A percentile compares a stretch with the other conserved stretches of the same genome.
These are phyloP conservation scores for Fusarium mangiferae DNA, from an alignment of 2,329 filamentous ascomycete genomes.

Conservation along the genomic window DNA sequence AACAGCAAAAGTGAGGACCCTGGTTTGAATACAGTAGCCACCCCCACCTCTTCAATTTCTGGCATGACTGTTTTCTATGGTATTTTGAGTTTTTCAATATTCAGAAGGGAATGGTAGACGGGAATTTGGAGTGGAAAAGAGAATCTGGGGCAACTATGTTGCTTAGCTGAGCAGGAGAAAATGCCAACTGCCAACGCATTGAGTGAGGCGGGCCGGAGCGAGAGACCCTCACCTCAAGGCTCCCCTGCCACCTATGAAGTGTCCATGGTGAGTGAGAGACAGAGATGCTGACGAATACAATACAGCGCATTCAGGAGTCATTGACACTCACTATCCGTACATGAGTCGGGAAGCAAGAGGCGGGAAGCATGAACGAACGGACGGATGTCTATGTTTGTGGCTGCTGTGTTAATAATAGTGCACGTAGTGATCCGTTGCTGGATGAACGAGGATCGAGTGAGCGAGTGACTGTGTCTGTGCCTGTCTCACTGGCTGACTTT, in stretches of 20 bases:
- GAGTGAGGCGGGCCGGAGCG: constrained; percentile 32
- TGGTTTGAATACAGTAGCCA: constrained; percentile 11
- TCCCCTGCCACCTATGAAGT: constrained; percentile 30
- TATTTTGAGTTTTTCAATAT: neutral
- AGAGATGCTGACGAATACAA: constrained; percentile 28
- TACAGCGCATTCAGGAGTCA: constrained; percentile 7
- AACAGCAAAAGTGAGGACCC: constrained; percentile 25
- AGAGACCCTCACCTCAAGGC: constrained; percentile 24
- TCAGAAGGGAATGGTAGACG: neutral
- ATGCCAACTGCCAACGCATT: constrained; percentile 15
- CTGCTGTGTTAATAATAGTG: constrained; percentile 12
- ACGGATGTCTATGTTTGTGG: constrained; percentile 21
- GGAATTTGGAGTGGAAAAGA: neutral
- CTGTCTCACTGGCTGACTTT: constrained; percentile 3
- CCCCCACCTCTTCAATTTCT: constrained; percentile 29
- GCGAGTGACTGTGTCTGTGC: neutral
- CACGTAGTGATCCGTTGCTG: constrained; percentile 19
- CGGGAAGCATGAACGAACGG: constrained; percentile 3
- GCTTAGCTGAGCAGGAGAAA: constrained; percentile 19
- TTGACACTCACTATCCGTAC: neutral
- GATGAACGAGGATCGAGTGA: constrained; percentile 24
- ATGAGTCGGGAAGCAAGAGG: neutral
- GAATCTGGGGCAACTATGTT: neutral
- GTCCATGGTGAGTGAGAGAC: constrained; percentile 2
- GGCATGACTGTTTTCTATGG: constrained; percentile 21